Evolutionary conservation across 2,329 filamentous ascomycete species (phyloP).

Genomic region (Polychaeton citri): DNA sequence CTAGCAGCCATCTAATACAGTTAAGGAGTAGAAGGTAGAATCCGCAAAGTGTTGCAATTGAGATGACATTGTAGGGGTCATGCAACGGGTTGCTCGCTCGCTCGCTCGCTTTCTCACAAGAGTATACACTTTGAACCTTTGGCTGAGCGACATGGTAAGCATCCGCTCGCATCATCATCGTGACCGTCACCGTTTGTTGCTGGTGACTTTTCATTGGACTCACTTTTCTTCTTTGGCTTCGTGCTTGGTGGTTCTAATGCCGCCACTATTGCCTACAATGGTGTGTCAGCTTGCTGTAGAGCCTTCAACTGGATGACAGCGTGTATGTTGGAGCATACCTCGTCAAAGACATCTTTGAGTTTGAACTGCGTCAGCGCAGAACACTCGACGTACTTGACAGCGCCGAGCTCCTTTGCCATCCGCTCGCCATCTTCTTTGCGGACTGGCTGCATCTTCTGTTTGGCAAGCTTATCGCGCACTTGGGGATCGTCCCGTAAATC

Average conservation of each 20-base stretch:
- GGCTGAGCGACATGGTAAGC: background rate
- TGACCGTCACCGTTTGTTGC: background rate
- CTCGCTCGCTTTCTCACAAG: background rate
- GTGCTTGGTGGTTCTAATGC: constrained; percentile 76
- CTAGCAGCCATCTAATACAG: too few species aligned
- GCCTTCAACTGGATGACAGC: background rate
- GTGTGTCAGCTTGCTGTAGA: constrained; percentile 8
- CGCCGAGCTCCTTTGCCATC: constrained; percentile 95
- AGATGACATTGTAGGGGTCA: too few species aligned
- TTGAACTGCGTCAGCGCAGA: constrained; percentile 97
- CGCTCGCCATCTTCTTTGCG: constrained; percentile 83
- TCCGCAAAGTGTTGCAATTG: too few species aligned
- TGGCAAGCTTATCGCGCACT: constrained; percentile 79
- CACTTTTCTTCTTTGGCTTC: constrained; percentile 45
- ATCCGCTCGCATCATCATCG: background rate
- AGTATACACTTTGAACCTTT: background rate
- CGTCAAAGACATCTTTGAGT: constrained; percentile 97
- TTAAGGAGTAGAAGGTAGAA: too few species aligned
- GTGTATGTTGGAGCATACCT: constrained; percentile 47
- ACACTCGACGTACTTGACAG: constrained; percentile 98
- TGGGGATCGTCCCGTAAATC: constrained; percentile 83
- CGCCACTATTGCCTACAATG: constrained; percentile 73
- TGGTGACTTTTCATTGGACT: background rate
- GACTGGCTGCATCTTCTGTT: constrained; percentile 93
- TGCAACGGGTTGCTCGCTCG: too few species aligned